A percentile compares a stretch with the other conserved stretches of the same genome.
These are phyloP conservation scores for Candolleomyces efflorescens DNA, from an alignment of 768 basidiomycete species.

Conservation along the genomic window DNA sequence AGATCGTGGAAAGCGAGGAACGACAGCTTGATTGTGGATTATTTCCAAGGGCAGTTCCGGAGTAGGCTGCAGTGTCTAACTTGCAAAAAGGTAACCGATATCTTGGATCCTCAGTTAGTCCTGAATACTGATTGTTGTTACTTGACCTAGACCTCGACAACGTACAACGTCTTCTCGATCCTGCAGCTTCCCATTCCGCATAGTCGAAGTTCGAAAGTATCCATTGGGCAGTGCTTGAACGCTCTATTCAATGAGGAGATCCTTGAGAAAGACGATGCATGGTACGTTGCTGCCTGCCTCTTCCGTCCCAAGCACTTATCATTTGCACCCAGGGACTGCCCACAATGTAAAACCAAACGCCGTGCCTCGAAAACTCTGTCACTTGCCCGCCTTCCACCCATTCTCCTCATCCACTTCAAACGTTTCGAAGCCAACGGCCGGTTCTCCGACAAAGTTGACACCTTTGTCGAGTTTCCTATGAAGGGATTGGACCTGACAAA, in stretches of 20 bases:
- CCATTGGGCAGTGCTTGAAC: constrained; percentile 79
- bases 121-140: neutral
- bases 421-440: constrained; percentile 88
- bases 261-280: constrained; percentile 90
- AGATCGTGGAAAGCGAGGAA: constrained; percentile 82
- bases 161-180: constrained; percentile 96
- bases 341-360: constrained; percentile 85
- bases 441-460: constrained; percentile 96
- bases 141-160: constrained; percentile 87
- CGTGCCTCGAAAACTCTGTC: constrained; percentile 84
- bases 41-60: constrained; percentile 96
- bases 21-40: constrained; percentile 93
- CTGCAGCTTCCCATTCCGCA: constrained; percentile 86
- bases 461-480: constrained; percentile 86
- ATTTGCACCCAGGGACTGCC: constrained; percentile 74
- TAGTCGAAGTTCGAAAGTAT: constrained; percentile 54
- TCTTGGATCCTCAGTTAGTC: constrained; percentile 1
- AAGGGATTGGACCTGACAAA: constrained; percentile 59
- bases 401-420: constrained; percentile 89
- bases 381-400: constrained; percentile 88
- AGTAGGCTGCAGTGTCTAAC: constrained; percentile 87
- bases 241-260: constrained; percentile 88
- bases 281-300: constrained; percentile 48
- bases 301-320: neutral
- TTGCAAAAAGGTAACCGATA: constrained; percentile 68